These are phyloP conservation scores for Cladosporium austrohemisphaericum DNA, from an alignment of 2,329 filamentous ascomycete species.

Conservation along the genomic window DNA sequence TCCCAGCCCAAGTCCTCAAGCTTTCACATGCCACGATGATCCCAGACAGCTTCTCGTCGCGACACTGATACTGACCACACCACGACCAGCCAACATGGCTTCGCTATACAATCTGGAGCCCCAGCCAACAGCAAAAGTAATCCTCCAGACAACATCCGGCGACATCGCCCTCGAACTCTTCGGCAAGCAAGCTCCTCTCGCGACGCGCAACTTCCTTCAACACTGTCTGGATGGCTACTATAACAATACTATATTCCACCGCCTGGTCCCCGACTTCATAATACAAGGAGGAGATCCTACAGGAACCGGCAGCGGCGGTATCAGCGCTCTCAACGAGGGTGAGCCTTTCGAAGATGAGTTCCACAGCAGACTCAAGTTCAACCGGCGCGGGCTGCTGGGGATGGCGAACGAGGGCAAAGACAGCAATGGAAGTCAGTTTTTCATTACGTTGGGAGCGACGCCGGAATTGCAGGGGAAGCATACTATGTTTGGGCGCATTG, in stretches of 20 bases:
- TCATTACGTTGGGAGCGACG: constrained; percentile 80
- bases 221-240: constrained; percentile 95
- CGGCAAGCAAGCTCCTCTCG: constrained; percentile 86
- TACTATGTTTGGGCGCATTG: constrained; percentile 87
- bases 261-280: constrained; percentile 86
- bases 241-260: constrained; percentile 88
- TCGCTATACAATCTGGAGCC: constrained; percentile 92
- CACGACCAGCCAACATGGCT: constrained; percentile 62
- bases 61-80: too few species aligned
- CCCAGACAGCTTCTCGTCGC: background rate
- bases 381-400: constrained; percentile 81
- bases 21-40: background rate
- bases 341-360: constrained; percentile 84
- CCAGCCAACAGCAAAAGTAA: constrained; percentile 85
- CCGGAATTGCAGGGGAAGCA: constrained; percentile 86
- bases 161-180: constrained; percentile 91
- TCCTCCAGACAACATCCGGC: constrained; percentile 84
- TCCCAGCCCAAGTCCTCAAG: background rate
- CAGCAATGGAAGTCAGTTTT: constrained; percentile 94
- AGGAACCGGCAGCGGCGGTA: constrained; percentile 84
- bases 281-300: constrained; percentile 93
- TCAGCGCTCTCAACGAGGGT: constrained; percentile 86
- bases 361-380: constrained; percentile 89
- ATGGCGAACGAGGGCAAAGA: constrained; percentile 88
- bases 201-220: constrained; percentile 93